Conservation (phyloP, 2,329 filamentous ascomycete genomes). For the Lachnellula occidentalis region DNA sequence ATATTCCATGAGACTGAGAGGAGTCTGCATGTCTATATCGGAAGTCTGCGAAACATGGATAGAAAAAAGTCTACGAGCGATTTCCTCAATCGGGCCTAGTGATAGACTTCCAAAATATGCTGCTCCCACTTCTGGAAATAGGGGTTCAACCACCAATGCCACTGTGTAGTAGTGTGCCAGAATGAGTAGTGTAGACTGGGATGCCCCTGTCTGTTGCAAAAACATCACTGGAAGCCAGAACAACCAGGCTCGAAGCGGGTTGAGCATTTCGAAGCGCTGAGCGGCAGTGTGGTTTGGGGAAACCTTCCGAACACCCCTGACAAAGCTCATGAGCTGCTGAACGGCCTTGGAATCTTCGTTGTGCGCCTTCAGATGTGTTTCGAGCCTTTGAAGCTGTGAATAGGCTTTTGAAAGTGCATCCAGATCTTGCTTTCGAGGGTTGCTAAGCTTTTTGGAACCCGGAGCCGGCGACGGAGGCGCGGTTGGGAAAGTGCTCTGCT, state of each 20-base stretch:
- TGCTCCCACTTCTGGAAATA: slow-evolving; percentile 87
- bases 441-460: slow-evolving; percentile 52
- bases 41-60: slow-evolving; percentile 57
- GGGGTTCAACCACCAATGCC: slow-evolving; percentile 78
- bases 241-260: slow-evolving; percentile 83
- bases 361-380: slow-evolving; percentile 61
- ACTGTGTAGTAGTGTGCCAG: slow-evolving; percentile 90
- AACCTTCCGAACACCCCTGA: slow-evolving; percentile 67
- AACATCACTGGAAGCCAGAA: slow-evolving; percentile 91
- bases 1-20: slow-evolving; percentile 64
- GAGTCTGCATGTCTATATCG: slow-evolving; percentile 54
- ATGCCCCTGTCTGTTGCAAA: slow-evolving; percentile 69
- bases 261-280: slow-evolving; percentile 85
- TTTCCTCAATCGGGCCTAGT: slow-evolving; percentile 78
- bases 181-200: slow-evolving; percentile 73
- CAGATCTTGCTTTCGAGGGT: slow-evolving; percentile 65
- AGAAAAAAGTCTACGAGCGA: slow-evolving; percentile 67
- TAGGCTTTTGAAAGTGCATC: slow-evolving; percentile 62
- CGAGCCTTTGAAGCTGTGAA: slow-evolving; percentile 62
- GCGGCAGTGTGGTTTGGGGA: slow-evolving; percentile 65
- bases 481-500: slow-evolving; percentile 68
- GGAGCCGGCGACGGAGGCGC: slow-evolving; percentile 58
- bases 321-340: slow-evolving; percentile 64
- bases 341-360: slow-evolving; percentile 65
- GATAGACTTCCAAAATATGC: slow-evolving; percentile 82